phyloP scores from a whole-genome alignment of 1,284 basidiomycete genomes.

The Tilletia setariae region DNA sequence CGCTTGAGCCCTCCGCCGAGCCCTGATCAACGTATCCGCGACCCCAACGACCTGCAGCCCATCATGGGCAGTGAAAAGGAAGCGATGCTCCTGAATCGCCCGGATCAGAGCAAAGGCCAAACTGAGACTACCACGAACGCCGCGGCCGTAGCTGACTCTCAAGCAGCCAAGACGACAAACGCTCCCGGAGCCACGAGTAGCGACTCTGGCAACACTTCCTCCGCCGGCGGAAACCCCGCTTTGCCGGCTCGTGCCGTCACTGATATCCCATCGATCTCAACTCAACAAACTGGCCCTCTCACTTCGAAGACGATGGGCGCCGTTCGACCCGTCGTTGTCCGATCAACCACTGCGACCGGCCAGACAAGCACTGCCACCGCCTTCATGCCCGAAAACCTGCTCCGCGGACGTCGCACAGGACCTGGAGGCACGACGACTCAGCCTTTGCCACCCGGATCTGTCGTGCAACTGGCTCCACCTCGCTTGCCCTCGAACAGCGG shows the following conservation, averaged over 20 bases:
- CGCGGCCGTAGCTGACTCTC: not conserved
- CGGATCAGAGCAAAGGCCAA: not conserved
- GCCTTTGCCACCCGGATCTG: not conserved
- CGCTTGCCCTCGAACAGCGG: not conserved
- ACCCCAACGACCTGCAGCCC: not conserved
- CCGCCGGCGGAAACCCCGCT: not conserved
- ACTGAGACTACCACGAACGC: not conserved
- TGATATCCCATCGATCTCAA: not conserved
- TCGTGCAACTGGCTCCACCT: not conserved
- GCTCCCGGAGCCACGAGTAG: not conserved
- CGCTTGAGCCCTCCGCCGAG: slow-evolving; percentile 38
- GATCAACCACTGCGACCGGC: not conserved
- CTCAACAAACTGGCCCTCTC: not conserved
- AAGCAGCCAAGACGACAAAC: not conserved
- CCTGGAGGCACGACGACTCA: not conserved
- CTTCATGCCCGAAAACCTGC: not conserved
- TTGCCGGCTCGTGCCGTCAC: not conserved
- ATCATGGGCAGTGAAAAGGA: not conserved
- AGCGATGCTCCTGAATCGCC: not conserved
- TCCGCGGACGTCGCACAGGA: not conserved
- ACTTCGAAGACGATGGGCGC: not conserved
- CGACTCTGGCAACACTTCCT: not conserved
- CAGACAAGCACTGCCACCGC: slow-evolving; percentile 11
- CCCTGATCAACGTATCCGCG: slow-evolving; percentile 21
- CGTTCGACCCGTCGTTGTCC: not conserved